Conservation (phyloP, 2,329 filamentous ascomycete species). For the Raffaelea arxii region DNA sequence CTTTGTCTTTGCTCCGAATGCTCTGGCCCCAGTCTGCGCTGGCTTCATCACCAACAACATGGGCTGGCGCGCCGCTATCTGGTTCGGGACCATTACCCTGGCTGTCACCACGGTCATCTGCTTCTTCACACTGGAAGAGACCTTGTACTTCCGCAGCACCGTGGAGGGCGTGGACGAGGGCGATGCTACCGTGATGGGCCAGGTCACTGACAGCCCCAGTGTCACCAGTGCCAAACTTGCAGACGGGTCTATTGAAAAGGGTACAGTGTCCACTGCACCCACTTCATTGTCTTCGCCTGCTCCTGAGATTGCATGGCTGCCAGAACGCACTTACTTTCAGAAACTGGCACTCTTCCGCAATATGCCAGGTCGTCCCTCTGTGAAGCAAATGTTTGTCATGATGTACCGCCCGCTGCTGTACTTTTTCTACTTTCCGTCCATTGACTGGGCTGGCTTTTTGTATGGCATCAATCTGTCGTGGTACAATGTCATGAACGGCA, state of each 20-base stretch:
- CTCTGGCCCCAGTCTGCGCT: conserved; percentile 34
- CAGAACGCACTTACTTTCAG: conserved; percentile 15
- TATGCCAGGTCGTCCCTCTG: conserved; percentile 10
- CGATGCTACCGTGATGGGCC: not conserved
- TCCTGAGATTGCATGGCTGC: not conserved
- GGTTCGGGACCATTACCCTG: conserved; percentile 44
- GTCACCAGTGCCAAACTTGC: not conserved
- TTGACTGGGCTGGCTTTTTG: conserved; percentile 12
- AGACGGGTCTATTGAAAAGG: conserved; percentile 9
- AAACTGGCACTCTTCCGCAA: conserved; percentile 11
- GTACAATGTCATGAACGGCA: conserved; percentile 17
- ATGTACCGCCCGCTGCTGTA: conserved; percentile 2
- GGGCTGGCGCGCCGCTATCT: conserved; percentile 40
- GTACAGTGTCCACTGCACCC: not conserved
- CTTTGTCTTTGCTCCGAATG: conserved; percentile 31
- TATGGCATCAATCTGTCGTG: conserved; percentile 16
- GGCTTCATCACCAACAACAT: conserved; percentile 37
- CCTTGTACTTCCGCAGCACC: conserved; percentile 36
- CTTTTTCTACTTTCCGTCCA: conserved; percentile 4
- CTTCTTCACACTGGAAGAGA: conserved; percentile 52
- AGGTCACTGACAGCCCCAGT: conserved; percentile 1
- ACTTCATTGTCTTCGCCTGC: not conserved
- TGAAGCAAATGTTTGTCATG: conserved; percentile 12
- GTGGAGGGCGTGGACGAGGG: conserved; percentile 15
- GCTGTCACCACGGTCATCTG: conserved; percentile 37